A percentile compares a stretch with the other conserved stretches of the same genome.
These are phyloP conservation scores for Dactylonectria macrodidyma DNA, from an alignment of 2,329 filamentous ascomycete genomes.

Conservation along the genomic window DNA sequence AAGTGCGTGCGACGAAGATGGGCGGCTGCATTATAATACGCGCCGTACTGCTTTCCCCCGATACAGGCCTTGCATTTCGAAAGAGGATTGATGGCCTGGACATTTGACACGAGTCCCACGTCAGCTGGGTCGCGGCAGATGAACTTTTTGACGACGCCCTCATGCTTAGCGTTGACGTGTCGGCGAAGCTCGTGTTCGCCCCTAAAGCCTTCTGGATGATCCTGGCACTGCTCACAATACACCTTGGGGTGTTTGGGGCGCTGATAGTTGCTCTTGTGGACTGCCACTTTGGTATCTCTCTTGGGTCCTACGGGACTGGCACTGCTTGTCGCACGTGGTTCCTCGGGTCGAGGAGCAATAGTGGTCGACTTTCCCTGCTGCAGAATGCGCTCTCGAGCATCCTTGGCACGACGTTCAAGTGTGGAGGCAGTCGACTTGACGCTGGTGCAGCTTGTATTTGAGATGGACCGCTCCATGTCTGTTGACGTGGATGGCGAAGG, in stretches of 20 bases:
- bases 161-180: constrained; percentile 78
- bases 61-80: constrained; percentile 88
- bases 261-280: constrained; percentile 62
- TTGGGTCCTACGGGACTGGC: constrained; percentile 36
- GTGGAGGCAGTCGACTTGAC: constrained; percentile 61
- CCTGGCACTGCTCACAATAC: background rate
- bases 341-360: constrained; percentile 63
- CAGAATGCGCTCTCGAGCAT: constrained; percentile 63
- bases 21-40: constrained; percentile 95
- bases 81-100: constrained; percentile 74
- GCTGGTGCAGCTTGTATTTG: constrained; percentile 59
- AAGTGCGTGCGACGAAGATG: constrained; percentile 93
- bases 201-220: constrained; percentile 63
- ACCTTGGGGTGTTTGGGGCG: constrained; percentile 78
- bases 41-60: constrained; percentile 84
- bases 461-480: constrained; percentile 65
- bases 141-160: constrained; percentile 67
- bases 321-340: constrained; percentile 25
- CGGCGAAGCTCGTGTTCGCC: constrained; percentile 87
- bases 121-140: constrained; percentile 69
- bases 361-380: constrained; percentile 56
- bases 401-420: constrained; percentile 62
- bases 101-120: constrained; percentile 59
- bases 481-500: constrained; percentile 47
- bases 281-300: constrained; percentile 61